Evolutionary conservation across 345 rosid genomes (phyloP).

Genomic region (Viola odorata): DNA sequence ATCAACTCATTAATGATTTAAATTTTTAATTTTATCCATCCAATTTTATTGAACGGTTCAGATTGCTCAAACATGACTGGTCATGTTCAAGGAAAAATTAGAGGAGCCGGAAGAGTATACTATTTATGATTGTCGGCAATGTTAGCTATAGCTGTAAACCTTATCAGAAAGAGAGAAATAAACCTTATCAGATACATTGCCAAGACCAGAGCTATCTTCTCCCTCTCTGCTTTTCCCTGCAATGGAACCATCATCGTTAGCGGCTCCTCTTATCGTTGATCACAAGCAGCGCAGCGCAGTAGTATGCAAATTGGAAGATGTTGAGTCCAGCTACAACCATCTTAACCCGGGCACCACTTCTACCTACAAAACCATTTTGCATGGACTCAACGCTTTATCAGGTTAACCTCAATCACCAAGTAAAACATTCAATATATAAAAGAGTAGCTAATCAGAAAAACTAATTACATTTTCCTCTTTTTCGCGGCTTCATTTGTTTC

Average conservation of each 20-base stretch:
- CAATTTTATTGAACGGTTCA: too few relatives aligned
- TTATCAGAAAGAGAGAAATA: too few relatives aligned
- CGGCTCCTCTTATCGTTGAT: constrained; percentile 18
- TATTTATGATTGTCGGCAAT: too few relatives aligned
- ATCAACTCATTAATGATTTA: too few relatives aligned
- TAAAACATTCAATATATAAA: not conserved
- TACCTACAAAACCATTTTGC: constrained; percentile 51
- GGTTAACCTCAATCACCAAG: constrained; percentile 28
- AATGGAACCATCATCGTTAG: not conserved
- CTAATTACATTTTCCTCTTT: not conserved
- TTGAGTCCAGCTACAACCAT: constrained; percentile 18
- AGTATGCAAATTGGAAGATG: constrained; percentile 18
- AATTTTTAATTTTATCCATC: too few relatives aligned
- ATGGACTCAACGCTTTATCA: constrained; percentile 66
- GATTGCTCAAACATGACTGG: too few relatives aligned
- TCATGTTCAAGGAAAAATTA: too few relatives aligned
- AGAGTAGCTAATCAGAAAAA: not conserved
- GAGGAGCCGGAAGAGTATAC: too few relatives aligned
- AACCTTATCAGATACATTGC: too few relatives aligned
- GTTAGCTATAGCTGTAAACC: too few relatives aligned
- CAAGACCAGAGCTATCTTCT: too few relatives aligned
- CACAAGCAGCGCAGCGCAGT: constrained; percentile 4
- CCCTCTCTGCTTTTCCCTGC: too few relatives aligned
- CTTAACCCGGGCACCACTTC: constrained; percentile 25
- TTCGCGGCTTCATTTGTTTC: not conserved